phyloP scores from a whole-genome alignment of 2,329 filamentous ascomycete genomes.

The Tolypocladium ophioglossoides region DNA sequence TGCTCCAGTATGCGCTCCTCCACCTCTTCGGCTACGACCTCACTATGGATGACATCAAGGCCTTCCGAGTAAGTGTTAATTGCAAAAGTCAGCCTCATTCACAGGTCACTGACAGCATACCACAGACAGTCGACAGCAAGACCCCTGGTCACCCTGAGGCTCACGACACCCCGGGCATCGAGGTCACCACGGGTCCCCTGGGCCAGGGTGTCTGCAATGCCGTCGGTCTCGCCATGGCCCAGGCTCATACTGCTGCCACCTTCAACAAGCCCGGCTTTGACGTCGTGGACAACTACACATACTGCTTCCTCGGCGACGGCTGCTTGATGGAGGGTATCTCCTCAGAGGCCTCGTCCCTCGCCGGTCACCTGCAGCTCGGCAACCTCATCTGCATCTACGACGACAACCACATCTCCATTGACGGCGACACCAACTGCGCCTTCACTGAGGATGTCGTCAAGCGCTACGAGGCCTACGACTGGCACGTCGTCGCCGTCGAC shows the following conservation, averaged over 20 bases:
- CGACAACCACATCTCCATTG: conserved; percentile 94
- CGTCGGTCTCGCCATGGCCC: conserved; percentile 93
- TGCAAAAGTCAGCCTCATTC: background rate
- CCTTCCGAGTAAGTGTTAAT: conserved; percentile 70
- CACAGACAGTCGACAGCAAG: conserved; percentile 51
- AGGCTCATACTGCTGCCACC: conserved; percentile 78
- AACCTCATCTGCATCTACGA: conserved; percentile 97
- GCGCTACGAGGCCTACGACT: conserved; percentile 95
- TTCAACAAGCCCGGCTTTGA: conserved; percentile 97
- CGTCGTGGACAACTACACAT: conserved; percentile 94
- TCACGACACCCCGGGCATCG: conserved; percentile 91
- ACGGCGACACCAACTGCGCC: conserved; percentile 89
- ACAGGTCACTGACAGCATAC: conserved; percentile 4
- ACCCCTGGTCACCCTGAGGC: conserved; percentile 94
- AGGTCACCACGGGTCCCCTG: conserved; percentile 96
- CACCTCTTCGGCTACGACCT: conserved; percentile 90
- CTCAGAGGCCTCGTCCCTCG: conserved; percentile 80
- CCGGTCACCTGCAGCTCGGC: conserved; percentile 93
- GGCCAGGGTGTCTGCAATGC: conserved; percentile 97
- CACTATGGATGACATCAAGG: conserved; percentile 84
- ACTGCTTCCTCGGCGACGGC: conserved; percentile 92
- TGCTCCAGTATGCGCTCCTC: conserved; percentile 97
- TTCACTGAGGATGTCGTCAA: conserved; percentile 96
- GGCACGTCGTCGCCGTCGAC: conserved; percentile 77
- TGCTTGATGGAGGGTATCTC: conserved; percentile 98